These are phyloP conservation scores for Edaphochlamys debaryana DNA, from an alignment of 139 green algal species.

Conservation along the genomic window DNA sequence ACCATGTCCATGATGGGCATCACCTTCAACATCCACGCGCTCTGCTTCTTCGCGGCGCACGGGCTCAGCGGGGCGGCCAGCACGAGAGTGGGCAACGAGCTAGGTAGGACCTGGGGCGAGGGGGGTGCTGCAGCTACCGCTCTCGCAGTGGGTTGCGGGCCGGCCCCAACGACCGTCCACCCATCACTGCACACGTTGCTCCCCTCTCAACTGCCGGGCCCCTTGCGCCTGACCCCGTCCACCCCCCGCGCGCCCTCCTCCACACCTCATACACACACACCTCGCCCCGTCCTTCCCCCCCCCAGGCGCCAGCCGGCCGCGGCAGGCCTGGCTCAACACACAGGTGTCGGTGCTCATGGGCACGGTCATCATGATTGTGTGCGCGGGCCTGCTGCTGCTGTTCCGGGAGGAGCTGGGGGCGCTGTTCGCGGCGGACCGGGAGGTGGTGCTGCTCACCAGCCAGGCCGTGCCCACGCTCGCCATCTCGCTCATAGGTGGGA, in stretches of 20 bases:
- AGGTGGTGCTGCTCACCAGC: conserved; percentile 55
- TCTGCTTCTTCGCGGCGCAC: conserved; percentile 77
- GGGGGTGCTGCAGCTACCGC: too few species aligned
- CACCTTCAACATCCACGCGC: conserved; percentile 73
- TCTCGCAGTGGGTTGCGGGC: too few species aligned
- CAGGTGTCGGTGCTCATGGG: conserved; percentile 69
- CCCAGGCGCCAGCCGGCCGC: conserved; percentile 54
- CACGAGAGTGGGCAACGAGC: conserved; percentile 74
- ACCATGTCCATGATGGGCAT: conserved; percentile 83
- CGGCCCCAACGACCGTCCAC: too few species aligned
- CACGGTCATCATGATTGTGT: conserved; percentile 61
- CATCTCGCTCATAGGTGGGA: conserved; percentile 62
- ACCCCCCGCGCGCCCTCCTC: too few species aligned
- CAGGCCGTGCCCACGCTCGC: conserved; percentile 58
- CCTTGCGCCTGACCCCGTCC: too few species aligned
- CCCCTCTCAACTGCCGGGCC: too few species aligned
- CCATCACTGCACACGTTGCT: too few species aligned
- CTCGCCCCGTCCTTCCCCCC: too few species aligned
- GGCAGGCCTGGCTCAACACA: conserved; percentile 67
- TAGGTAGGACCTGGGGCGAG: conserved; percentile 63
- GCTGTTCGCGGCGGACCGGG: conserved; percentile 58
- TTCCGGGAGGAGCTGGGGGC: conserved; percentile 48
- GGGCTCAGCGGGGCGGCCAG: conserved; percentile 63
- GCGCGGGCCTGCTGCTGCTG: conserved; percentile 54
- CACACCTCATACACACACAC: too few species aligned